Evolutionary conservation across 1,284 basidiomycete species (phyloP).

Genomic region (Peniophora sp.): DNA sequence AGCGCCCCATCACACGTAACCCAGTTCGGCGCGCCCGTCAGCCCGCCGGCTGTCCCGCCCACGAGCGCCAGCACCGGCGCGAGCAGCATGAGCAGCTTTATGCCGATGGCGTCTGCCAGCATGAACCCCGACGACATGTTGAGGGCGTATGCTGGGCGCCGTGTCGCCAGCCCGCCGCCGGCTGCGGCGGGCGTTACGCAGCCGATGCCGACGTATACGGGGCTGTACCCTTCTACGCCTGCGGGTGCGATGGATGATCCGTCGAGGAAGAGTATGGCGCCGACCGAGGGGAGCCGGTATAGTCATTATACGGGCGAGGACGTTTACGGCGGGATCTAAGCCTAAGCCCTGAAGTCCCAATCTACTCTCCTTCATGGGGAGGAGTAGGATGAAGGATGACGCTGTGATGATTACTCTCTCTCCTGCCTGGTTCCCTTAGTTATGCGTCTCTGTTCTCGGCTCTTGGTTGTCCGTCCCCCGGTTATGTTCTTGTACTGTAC

Average conservation of each 20-base stretch:
- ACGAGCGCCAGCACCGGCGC: constrained; percentile 22
- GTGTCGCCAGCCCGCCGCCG: constrained; percentile 18
- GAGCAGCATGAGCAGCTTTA: constrained; percentile 29
- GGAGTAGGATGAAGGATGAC: too few relatives aligned
- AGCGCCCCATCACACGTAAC: not conserved
- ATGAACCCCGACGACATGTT: constrained; percentile 71
- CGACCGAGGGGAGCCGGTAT: constrained; percentile 5
- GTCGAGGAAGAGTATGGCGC: not conserved
- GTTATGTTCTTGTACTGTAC: too few relatives aligned
- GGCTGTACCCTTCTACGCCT: constrained; percentile 22
- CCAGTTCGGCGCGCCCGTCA: constrained; percentile 9
- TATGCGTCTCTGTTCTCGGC: too few relatives aligned
- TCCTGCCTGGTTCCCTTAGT: not conserved
- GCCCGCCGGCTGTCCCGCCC: constrained; percentile 20
- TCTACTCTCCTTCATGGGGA: too few relatives aligned
- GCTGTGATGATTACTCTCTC: too few relatives aligned
- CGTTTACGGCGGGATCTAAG: constrained; percentile 8
- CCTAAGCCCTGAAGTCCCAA: too few relatives aligned
- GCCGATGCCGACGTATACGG: constrained; percentile 16
- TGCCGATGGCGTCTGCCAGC: constrained; percentile 34
- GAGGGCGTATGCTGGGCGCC: constrained; percentile 61
- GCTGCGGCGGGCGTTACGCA: constrained; percentile 15
- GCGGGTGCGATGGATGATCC: constrained; percentile 15
- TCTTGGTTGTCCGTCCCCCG: not conserved
- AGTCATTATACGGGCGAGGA: constrained; percentile 9